A percentile compares a stretch with the other conserved stretches of the same genome.
Evolutionary conservation across 2,329 filamentous ascomycete species (phyloP).

Genomic region (Eutypa lata): DNA sequence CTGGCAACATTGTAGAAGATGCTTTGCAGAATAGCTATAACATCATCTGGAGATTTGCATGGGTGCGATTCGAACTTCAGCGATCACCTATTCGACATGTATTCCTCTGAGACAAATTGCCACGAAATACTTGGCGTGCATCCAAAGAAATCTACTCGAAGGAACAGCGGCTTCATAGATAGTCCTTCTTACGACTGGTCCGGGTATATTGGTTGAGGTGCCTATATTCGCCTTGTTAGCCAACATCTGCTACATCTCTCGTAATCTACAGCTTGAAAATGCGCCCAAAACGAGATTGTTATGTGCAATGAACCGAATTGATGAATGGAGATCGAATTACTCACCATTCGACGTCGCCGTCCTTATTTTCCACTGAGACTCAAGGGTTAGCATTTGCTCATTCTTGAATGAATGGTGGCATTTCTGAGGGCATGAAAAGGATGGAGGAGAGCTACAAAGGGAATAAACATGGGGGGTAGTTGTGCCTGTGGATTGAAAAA

Average conservation of each 20-base stretch:
- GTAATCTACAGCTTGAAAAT: not conserved
- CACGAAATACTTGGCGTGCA: not conserved
- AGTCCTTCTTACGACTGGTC: constrained; percentile 93
- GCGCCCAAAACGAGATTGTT: not conserved
- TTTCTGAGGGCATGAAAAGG: too few species aligned
- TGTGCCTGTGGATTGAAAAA: not conserved
- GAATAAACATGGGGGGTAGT: too few species aligned
- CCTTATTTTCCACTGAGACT: constrained; percentile 78
- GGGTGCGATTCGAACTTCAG: constrained; percentile 17
- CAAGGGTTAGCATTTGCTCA: not conserved
- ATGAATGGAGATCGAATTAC: not conserved
- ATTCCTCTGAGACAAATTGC: constrained; percentile 13
- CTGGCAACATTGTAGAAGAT: constrained; percentile 5
- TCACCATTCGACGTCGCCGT: constrained; percentile 85
- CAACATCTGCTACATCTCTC: not conserved
- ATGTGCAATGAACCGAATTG: not conserved
- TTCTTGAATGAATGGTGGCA: too few species aligned
- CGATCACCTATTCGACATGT: constrained; percentile 16
- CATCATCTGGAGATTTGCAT: constrained; percentile 18
- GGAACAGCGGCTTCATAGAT: constrained; percentile 55
- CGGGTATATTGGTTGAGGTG: constrained; percentile 92
- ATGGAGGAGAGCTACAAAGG: too few species aligned
- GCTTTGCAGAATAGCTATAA: constrained; percentile 13
- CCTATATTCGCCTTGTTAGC: constrained; percentile 32
- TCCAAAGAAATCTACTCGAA: not conserved